These are phyloP conservation scores for Malassezia equina DNA, from an alignment of 1,284 basidiomycete genomes.

Conservation along the genomic window DNA sequence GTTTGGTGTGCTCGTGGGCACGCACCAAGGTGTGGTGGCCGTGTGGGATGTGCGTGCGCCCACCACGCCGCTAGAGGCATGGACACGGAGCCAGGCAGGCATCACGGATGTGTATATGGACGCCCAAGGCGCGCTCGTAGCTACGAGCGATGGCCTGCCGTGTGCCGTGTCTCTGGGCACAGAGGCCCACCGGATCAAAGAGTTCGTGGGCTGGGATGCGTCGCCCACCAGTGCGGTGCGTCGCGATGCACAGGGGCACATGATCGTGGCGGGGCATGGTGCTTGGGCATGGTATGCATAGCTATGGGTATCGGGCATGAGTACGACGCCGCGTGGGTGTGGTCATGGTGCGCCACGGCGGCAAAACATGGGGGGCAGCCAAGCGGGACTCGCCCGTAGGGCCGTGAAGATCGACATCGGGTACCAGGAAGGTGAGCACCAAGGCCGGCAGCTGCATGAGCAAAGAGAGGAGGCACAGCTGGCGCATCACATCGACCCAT, in stretches of 20 bases:
- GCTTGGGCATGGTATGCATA: constrained; percentile 1
- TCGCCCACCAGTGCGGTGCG: constrained; percentile 14
- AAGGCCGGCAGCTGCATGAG: constrained; percentile 36
- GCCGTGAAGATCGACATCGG: constrained; percentile 26
- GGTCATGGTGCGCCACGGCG: neutral
- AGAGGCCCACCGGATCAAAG: constrained; percentile 8
- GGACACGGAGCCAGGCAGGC: constrained; percentile 4
- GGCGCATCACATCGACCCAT: constrained; percentile 42
- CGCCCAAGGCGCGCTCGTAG: constrained; percentile 16
- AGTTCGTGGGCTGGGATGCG: constrained; percentile 35
- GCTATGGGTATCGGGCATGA: neutral
- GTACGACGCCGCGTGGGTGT: neutral
- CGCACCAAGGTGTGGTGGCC: neutral
- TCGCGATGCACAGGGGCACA: neutral
- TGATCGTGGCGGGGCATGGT: constrained; percentile 1
- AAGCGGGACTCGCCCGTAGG: neutral
- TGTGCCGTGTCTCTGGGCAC: constrained; percentile 14
- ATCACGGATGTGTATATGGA: neutral
- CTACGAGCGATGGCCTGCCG: constrained; percentile 33
- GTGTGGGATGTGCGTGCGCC: constrained; percentile 8
- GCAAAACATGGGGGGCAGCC: neutral
- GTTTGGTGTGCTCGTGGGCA: neutral
- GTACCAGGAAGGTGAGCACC: constrained; percentile 29
- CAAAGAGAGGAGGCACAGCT: constrained; percentile 35
- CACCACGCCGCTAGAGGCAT: neutral